Percentiles rank a stretch among this genome's conserved stretches.
phyloP scores from a whole-genome alignment of 2,329 filamentous ascomycete genomes.

The Aspergillus novoparasiticus region DNA sequence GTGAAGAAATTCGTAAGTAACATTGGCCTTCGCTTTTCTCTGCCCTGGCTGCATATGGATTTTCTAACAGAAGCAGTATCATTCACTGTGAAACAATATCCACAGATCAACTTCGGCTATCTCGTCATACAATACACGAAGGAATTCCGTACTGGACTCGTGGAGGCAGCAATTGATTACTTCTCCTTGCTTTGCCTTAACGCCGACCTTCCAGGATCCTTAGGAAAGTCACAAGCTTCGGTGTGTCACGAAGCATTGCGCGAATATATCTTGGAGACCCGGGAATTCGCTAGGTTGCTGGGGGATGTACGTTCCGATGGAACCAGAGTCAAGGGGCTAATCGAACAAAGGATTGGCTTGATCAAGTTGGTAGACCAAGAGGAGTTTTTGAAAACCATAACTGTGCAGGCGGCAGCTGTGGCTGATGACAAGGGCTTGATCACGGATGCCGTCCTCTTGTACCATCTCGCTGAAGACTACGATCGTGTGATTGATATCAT shows the following conservation, averaged over 20 bases:
- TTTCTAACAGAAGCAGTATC: constrained; percentile 49
- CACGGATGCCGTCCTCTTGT: constrained; percentile 90
- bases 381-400: constrained; percentile 89
- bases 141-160: constrained; percentile 89
- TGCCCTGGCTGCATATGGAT: neutral
- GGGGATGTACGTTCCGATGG: constrained; percentile 90
- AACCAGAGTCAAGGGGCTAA: constrained; percentile 78
- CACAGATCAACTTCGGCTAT: constrained; percentile 91
- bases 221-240: constrained; percentile 73
- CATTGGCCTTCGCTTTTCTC: neutral
- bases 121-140: constrained; percentile 94
- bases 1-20: constrained; percentile 66
- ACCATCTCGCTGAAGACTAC: constrained; percentile 92
- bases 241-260: constrained; percentile 91
- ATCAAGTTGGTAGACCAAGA: constrained; percentile 79
- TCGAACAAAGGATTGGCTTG: constrained; percentile 80
- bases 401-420: constrained; percentile 84
- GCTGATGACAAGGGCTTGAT: constrained; percentile 93
- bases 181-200: constrained; percentile 90
- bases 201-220: constrained; percentile 72
- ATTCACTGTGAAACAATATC: constrained; percentile 54
- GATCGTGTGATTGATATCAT: constrained; percentile 90
- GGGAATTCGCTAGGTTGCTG: constrained; percentile 90
- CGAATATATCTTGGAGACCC: constrained; percentile 92
- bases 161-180: constrained; percentile 90